phyloP scores from a whole-genome alignment of 805 yeast genomes.

The Isabelozyma pseudorhagii region DNA sequence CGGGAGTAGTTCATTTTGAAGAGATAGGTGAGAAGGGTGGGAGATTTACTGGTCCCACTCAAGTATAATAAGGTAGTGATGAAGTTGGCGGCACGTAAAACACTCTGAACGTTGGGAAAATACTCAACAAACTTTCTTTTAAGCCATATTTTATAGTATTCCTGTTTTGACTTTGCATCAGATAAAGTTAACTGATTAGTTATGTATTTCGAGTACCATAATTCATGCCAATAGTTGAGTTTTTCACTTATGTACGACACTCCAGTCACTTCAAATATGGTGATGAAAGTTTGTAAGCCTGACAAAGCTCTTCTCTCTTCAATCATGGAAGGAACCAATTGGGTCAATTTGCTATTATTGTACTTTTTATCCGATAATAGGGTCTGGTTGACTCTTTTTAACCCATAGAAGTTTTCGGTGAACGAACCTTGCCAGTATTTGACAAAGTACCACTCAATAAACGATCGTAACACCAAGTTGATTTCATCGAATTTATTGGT shows the following conservation, averaged over 20 bases:
- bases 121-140: conserved; percentile 47
- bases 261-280: conserved; percentile 60
- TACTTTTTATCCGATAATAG: conserved; percentile 27
- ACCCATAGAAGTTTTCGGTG: conserved; percentile 89
- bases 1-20: conserved; percentile 66
- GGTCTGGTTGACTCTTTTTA: conserved; percentile 56
- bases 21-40: conserved; percentile 58
- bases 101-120: conserved; percentile 59
- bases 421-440: conserved; percentile 78
- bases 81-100: conserved; percentile 48
- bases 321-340: conserved; percentile 37
- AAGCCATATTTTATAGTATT: conserved; percentile 23
- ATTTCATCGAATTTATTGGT: conserved; percentile 78
- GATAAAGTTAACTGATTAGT: conserved; percentile 40
- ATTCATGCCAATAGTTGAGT: conserved; percentile 60
- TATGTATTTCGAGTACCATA: conserved; percentile 56
- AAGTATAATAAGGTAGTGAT: conserved; percentile 61
- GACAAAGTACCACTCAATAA: conserved; percentile 69
- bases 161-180: conserved; percentile 16
- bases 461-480: conserved; percentile 55
- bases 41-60: conserved; percentile 62
- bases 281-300: conserved; percentile 47
- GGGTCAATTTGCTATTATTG: conserved; percentile 31
- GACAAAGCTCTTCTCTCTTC: conserved; percentile 55
- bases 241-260: conserved; percentile 70